Evolutionary conservation across 2,329 filamentous ascomycete species (phyloP), one percentile per base, ranked within the genome.

Genomic region (Xylariomycetidae sp.): DNA sequence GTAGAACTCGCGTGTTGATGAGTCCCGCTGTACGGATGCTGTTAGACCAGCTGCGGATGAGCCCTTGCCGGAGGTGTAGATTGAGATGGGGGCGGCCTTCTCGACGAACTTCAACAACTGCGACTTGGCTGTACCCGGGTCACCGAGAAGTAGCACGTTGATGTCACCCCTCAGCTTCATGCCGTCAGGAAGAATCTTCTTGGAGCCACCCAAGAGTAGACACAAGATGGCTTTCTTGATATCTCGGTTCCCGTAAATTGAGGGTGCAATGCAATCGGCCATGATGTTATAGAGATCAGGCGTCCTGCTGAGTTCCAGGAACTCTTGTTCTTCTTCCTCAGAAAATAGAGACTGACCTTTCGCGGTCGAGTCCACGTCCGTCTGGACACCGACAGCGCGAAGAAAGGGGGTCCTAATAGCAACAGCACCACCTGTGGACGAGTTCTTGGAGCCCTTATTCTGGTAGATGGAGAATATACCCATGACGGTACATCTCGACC

Each of bases 391-490:
- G 3, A 96, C 87, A 1, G 92, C 88, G 43, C 92, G 79, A 10
- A 98, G 72, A 54, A 98, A 98, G 1, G 92, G 92, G 30, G 94
- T 97, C 45, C 92, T 79, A 50, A 98, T 96, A 7, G 92, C 92
- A 3, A 97, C 89, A 2, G 92, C 92, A 2, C 83, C 83, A 33
- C 80, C 82, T 2, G 74, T 78, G 13, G 73, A 77, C 4, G 77
- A 79, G 49, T 82, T 85, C 61, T 89, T 94, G 26, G 78, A 83
- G 25, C 82, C 85, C 61, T 97, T 97, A 49, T 83, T 85, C 59
- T 96, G 88, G 61, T 96, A 98, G 54, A 97, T 97, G 18, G 90
- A 96, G 67, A 96, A 98, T 20, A 98, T 88, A 14, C 92, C 92
- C 77, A 92, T 97, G 13, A 98, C 75, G 3, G 88, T 94, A 59